A percentile compares a stretch with the other conserved stretches of the same genome.
These are phyloP conservation scores for Geum urbanum DNA, from an alignment of 306 rosid species.

Conservation along the genomic window DNA sequence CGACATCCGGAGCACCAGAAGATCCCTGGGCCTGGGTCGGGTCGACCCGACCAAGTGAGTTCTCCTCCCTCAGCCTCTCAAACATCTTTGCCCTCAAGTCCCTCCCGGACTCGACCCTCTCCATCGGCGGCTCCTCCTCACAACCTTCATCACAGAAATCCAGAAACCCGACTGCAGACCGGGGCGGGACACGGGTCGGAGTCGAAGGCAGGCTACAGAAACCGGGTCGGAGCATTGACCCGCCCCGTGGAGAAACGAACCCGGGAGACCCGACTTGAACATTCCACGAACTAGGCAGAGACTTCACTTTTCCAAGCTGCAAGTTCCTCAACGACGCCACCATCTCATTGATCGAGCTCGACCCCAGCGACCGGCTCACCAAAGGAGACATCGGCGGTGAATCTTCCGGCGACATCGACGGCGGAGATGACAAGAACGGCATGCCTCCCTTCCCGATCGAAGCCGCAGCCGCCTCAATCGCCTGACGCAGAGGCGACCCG, in stretches of 20 bases:
- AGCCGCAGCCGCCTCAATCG: conserved; percentile 26
- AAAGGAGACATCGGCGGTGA: conserved; percentile 79
- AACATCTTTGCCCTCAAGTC: conserved; percentile 70
- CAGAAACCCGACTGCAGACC: conserved; percentile 34
- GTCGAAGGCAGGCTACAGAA: conserved; percentile 68
- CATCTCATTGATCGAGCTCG: conserved; percentile 53
- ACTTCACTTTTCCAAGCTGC: conserved; percentile 66
- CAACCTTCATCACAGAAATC: conserved; percentile 46
- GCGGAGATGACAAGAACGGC: conserved; percentile 47
- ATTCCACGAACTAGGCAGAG: conserved; percentile 50
- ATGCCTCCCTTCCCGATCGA: conserved; percentile 28
- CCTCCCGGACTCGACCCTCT: conserved; percentile 91
- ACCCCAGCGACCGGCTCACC: conserved; percentile 52
- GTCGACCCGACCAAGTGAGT: conserved; percentile 46
- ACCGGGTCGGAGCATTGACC: conserved; percentile 65
- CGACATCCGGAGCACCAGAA: conserved; percentile 59
- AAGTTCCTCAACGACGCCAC: conserved; percentile 60
- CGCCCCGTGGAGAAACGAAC: conserved; percentile 56
- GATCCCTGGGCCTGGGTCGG: conserved; percentile 19
- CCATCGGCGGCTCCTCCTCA: conserved; percentile 85
- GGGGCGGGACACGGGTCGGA: conserved; percentile 53
- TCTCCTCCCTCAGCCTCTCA: conserved; percentile 75
- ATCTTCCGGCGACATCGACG: conserved; percentile 48
- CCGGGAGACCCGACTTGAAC: conserved; percentile 46
- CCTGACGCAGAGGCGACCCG: conserved; percentile 60